A percentile compares a stretch with the other conserved stretches of the same genome.
These are phyloP conservation scores for Colletotrichum cuscutae DNA, from an alignment of 2,329 filamentous ascomycete species.

Conservation along the genomic window DNA sequence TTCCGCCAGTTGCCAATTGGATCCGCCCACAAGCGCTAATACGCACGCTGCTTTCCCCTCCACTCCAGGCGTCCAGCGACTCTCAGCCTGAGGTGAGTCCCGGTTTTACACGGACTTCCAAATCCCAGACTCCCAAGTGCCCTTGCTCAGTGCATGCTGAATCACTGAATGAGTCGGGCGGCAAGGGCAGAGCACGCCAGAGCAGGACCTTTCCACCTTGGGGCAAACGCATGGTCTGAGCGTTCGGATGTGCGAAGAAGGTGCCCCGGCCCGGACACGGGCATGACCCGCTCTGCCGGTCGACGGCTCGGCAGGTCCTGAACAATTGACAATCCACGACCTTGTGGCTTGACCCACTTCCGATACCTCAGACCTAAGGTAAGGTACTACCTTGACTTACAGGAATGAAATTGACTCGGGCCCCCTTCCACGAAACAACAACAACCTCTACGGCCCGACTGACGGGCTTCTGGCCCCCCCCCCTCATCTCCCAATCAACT, in stretches of 20 bases:
- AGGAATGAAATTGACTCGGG: background rate
- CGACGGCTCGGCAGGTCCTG: slow-evolving; percentile 7
- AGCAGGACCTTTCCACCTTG: background rate
- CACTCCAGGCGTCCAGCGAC: background rate
- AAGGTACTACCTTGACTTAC: too few relatives aligned
- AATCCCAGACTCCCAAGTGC: background rate
- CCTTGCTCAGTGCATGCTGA: background rate
- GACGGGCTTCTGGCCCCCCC: background rate
- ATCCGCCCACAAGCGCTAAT: background rate
- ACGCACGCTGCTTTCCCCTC: background rate
- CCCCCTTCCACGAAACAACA: background rate
- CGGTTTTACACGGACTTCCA: too few relatives aligned
- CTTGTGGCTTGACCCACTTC: slow-evolving; percentile 14
- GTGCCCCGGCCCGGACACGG: slow-evolving; percentile 19
- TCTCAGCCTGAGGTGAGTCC: background rate
- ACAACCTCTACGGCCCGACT: slow-evolving; percentile 1
- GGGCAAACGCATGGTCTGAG: slow-evolving; percentile 33
- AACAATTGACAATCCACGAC: background rate
- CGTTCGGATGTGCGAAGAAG: background rate
- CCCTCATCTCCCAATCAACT: background rate
- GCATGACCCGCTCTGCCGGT: slow-evolving; percentile 3
- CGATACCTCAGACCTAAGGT: background rate
- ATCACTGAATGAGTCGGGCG: background rate
- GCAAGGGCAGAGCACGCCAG: too few relatives aligned
- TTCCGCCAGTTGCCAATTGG: background rate